phyloP scores from a whole-genome alignment of 2,329 filamentous ascomycete genomes.

The Fusarium sp. region DNA sequence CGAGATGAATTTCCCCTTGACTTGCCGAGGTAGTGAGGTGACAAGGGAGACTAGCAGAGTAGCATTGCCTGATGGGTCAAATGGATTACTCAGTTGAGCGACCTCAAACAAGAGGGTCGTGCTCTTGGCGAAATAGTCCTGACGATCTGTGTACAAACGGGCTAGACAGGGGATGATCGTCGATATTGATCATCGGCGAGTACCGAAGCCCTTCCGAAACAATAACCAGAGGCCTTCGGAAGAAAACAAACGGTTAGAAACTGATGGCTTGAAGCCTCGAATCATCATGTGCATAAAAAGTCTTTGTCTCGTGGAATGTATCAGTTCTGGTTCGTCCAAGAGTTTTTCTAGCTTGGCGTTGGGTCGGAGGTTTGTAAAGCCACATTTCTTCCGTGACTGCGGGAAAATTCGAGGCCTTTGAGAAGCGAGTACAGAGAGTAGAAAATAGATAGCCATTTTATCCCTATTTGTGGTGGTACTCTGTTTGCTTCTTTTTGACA shows the following conservation, averaged over 20 bases:
- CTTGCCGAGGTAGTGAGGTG: constrained; percentile 12
- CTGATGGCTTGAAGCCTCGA: background rate
- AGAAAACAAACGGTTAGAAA: background rate
- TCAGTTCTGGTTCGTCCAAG: constrained; percentile 1
- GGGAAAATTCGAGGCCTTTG: background rate
- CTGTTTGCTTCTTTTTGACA: background rate
- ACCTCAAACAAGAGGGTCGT: constrained; percentile 28
- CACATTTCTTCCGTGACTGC: constrained; percentile 12
- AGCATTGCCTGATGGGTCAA: constrained; percentile 19
- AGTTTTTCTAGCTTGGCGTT: background rate
- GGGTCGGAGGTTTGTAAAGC: constrained; percentile 25
- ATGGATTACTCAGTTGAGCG: constrained; percentile 22
- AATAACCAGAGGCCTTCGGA: background rate
- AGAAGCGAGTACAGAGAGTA: background rate
- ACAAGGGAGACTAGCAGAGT: constrained; percentile 12
- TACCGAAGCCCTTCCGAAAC: constrained; percentile 22
- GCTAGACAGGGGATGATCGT: constrained; percentile 25
- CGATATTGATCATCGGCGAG: constrained; percentile 30
- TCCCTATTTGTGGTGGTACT: no score
- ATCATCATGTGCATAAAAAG: background rate
- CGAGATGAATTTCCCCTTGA: constrained; percentile 8
- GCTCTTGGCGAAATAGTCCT: constrained; percentile 28
- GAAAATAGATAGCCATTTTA: background rate
- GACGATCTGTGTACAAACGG: constrained; percentile 32
- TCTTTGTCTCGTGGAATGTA: background rate